A percentile compares a stretch with the other conserved stretches of the same genome.
phyloP scores from a whole-genome alignment of 2,329 filamentous ascomycete genomes.

The Penicillium sp. region DNA sequence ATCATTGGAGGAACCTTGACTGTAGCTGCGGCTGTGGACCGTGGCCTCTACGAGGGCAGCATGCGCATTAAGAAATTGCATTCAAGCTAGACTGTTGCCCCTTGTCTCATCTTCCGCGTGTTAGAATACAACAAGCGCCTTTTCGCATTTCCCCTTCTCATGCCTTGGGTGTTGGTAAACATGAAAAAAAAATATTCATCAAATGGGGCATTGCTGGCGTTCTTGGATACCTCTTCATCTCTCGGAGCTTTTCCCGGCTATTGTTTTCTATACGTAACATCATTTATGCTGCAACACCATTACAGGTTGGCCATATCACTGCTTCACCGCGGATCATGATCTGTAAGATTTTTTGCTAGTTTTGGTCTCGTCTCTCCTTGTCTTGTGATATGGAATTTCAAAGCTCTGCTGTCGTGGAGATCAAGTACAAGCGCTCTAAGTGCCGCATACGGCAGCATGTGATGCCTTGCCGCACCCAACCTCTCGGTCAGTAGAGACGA shows the following conservation, averaged over 20 bases:
- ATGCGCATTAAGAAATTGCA: conserved; percentile 83
- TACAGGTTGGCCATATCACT: too few species aligned
- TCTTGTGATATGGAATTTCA: too few species aligned
- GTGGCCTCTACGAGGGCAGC: conserved; percentile 82
- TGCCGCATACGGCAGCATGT: too few species aligned
- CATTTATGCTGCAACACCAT: too few species aligned
- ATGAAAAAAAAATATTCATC: conserved; percentile 2
- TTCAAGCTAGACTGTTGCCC: conserved; percentile 40
- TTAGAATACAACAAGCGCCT: too few species aligned
- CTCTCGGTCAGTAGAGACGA: too few species aligned
- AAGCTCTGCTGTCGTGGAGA: too few species aligned
- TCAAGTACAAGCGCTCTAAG: too few species aligned
- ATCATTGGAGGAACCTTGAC: conserved; percentile 93
- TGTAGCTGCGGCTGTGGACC: conserved; percentile 87
- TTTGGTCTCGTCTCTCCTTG: too few species aligned
- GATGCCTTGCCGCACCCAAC: too few species aligned
- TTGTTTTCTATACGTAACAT: neutral
- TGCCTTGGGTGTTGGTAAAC: neutral
- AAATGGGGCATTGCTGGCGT: conserved; percentile 14
- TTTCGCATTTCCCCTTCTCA: neutral
- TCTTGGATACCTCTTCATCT: conserved; percentile 17
- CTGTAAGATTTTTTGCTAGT: too few species aligned
- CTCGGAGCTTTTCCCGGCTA: conserved; percentile 7
- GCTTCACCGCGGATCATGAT: too few species aligned
- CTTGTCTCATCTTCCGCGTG: neutral